A percentile compares a stretch with the other conserved stretches of the same genome.
Conservation (phyloP, 2,329 filamentous ascomycete species). For the Capronia coronata region DNA sequence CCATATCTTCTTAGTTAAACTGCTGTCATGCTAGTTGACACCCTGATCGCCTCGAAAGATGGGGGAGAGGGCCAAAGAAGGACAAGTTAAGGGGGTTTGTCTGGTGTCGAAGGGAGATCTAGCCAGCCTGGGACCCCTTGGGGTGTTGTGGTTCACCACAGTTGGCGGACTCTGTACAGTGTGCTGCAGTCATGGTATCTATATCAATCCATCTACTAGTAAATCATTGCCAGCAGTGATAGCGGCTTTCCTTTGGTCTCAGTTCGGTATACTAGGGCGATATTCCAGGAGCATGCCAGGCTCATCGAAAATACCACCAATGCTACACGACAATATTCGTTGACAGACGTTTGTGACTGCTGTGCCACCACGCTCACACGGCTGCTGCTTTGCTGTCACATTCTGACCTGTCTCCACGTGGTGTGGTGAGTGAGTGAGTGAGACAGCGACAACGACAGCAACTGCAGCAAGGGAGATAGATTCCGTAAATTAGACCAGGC, state of each 20-base stretch:
- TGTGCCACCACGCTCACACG: neutral
- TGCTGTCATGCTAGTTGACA: neutral
- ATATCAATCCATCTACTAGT: too few relatives aligned
- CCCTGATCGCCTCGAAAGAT: neutral
- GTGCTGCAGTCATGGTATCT: too few relatives aligned
- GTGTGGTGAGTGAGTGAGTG: neutral
- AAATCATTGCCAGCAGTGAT: too few relatives aligned
- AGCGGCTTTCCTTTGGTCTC: too few relatives aligned
- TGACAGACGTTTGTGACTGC: neutral
- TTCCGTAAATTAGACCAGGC: slow-evolving; percentile 9
- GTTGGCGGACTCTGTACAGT: too few relatives aligned
- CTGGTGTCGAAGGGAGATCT: neutral
- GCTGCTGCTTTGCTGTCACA: neutral
- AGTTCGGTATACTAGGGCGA: too few relatives aligned
- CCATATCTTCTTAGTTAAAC: neutral
- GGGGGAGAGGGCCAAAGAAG: neutral
- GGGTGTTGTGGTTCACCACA: too few relatives aligned
- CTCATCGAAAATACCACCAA: neutral
- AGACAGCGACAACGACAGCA: neutral
- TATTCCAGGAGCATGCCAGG: neutral
- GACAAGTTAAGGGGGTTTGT: neutral
- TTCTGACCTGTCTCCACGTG: neutral
- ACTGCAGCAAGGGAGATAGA: neutral
- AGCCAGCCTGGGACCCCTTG: neutral
- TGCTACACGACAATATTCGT: neutral